These are phyloP conservation scores for Botrytis paeoniae DNA, from an alignment of 2,329 filamentous ascomycete genomes.

Conservation along the genomic window DNA sequence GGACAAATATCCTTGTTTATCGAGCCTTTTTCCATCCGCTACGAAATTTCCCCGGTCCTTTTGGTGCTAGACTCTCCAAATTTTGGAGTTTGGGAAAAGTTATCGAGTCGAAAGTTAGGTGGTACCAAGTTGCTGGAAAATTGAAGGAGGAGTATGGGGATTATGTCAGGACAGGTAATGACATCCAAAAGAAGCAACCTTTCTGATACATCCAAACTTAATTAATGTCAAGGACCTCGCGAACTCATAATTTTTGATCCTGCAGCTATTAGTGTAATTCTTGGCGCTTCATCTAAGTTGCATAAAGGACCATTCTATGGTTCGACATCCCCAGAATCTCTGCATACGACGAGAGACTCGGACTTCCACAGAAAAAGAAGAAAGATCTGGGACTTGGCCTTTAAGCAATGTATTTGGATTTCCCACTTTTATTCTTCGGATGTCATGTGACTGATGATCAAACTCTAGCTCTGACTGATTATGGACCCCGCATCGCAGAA, in stretches of 20 bases:
- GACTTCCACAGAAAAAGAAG: conserved; percentile 28
- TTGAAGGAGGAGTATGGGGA: conserved; percentile 31
- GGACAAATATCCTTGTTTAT: conserved; percentile 49
- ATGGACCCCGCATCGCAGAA: background rate
- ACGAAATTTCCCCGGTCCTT: conserved; percentile 33
- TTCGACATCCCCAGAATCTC: conserved; percentile 20
- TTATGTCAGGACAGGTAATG: conserved; percentile 26
- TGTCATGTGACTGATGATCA: background rate
- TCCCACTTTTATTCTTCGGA: too few relatives aligned
- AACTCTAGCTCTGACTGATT: background rate
- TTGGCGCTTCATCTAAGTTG: conserved; percentile 25
- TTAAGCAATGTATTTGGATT: background rate
- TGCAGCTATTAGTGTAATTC: conserved; percentile 25
- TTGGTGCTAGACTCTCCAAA: conserved; percentile 29
- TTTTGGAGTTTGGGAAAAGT: conserved; percentile 26
- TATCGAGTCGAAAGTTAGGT: conserved; percentile 5
- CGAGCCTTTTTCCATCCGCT: conserved; percentile 46
- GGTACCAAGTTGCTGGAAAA: conserved; percentile 22
- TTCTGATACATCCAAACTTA: background rate
- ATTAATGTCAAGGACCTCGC: conserved; percentile 21
- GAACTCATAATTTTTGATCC: conserved; percentile 28
- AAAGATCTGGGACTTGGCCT: conserved; percentile 27
- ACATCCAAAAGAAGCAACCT: background rate
- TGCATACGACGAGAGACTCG: conserved; percentile 28
- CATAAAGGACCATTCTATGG: conserved; percentile 31